Evolutionary conservation across 352 stramenopile genomes (phyloP), one percentile per base, ranked within the genome.

Genomic region (Plasmopara muralis): DNA sequence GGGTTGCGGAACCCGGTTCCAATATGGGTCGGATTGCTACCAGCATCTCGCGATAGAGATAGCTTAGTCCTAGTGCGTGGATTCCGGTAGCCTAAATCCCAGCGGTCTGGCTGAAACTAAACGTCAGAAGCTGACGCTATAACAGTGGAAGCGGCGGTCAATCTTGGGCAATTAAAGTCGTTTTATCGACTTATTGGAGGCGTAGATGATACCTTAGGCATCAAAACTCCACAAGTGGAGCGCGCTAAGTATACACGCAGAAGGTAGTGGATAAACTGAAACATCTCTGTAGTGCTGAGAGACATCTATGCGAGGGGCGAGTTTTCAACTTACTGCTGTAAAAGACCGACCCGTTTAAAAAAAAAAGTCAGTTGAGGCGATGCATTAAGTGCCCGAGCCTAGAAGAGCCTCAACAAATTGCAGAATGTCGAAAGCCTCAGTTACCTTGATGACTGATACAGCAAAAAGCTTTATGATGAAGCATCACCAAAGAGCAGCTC

Each of bases 361-460:
- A 14, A 10, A 38, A 14, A 14, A 5, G 1, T 38, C 4, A 2
- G 13, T 9, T 38, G 13, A 38, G 13, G 33, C 33, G 9, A 4
- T 14, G 13, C 33, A 4, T 9, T 14, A 4, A 9, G 13, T 9
- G 33, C 13, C 4, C 4, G 1, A 2, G 13, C 4, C 33, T 14
- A 14, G 31, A 37, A 37, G 31, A 9, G 9, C 9, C 13, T 14
- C 33, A 38, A 38, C 9, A 9, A 38, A 38, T 14, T 38, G 13
- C 9, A 38, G 4, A 38, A 38, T 14, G 33, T 38, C 10, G n/a
- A 37, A 58, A 4, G 37, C 15, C 8, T 16, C 33, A 0, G 43
- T 52, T 38, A 38, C 1, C 33, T 38, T 38, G 33, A 38, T 58
- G 6, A 7, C 6, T 13, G 42, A 35, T 10, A 52, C 35, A 40